Evolutionary conservation across 108 stramenopile genomes (phyloP).

Genomic region (Nitzschia sp.): DNA sequence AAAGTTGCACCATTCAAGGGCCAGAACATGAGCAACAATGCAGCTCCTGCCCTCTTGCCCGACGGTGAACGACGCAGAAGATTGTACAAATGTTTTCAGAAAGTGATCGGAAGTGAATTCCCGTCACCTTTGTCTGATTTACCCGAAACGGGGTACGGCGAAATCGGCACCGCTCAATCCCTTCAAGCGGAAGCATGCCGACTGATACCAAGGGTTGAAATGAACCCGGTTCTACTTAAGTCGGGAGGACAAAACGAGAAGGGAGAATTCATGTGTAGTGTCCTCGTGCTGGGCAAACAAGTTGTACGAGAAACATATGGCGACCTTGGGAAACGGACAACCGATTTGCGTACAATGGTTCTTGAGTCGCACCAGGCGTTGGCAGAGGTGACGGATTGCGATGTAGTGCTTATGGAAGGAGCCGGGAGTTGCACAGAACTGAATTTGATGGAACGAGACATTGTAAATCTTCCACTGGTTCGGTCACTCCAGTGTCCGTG

Average conservation of each 20-base stretch:
- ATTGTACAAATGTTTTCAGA: conserved; percentile 31
- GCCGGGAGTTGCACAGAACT: conserved; percentile 47
- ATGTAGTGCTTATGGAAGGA: conserved; percentile 41
- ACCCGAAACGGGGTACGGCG: conserved; percentile 22
- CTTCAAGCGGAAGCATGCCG: conserved; percentile 49
- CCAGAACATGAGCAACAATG: conserved; percentile 41
- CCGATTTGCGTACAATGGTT: conserved; percentile 23
- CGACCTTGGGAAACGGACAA: conserved; percentile 21
- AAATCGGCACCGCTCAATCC: conserved; percentile 41
- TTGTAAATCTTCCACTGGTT: conserved; percentile 48
- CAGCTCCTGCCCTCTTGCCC: conserved; percentile 39
- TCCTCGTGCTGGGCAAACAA: conserved; percentile 37
- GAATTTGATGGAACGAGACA: conserved; percentile 45
- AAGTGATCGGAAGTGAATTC: conserved; percentile 6
- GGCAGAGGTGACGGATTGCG: conserved; percentile 32
- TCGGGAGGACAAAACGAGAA: conserved; percentile 30
- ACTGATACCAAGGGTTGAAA: conserved; percentile 46
- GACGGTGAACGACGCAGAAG: conserved; percentile 15
- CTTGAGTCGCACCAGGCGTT: conserved; percentile 31
- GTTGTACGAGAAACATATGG: conserved; percentile 36
- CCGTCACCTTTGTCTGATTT: background rate
- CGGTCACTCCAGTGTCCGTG: conserved; percentile 40
- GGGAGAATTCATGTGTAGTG: conserved; percentile 32
- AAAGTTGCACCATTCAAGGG: conserved; percentile 42
- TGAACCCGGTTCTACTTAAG: conserved; percentile 44